phyloP scores from a whole-genome alignment of 2,329 filamentous ascomycete genomes.

The Zymoseptoria crescenta region DNA sequence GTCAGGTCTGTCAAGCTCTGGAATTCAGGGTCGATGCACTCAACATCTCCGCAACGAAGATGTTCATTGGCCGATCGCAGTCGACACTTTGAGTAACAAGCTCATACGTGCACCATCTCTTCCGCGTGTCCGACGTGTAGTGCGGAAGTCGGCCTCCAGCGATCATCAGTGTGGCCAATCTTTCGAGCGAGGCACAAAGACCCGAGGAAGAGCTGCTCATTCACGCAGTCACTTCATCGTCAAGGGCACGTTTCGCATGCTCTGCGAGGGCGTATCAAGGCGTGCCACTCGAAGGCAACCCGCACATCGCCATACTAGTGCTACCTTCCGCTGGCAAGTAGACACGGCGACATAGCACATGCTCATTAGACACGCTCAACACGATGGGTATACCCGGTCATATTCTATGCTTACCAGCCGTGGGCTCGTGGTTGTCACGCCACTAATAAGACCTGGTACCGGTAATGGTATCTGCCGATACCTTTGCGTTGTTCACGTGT shows the following conservation, averaged over 20 bases:
- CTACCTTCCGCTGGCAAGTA: background rate
- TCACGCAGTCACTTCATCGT: background rate
- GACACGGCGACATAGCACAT: background rate
- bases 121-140: no score
- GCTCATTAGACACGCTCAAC: background rate
- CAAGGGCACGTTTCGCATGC: background rate
- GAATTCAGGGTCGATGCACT: no score
- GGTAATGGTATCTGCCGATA: background rate
- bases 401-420: background rate
- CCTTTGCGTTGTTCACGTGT: background rate
- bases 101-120: no score
- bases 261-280: background rate
- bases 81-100: no score
- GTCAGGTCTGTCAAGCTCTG: no score
- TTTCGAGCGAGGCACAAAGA: no score
- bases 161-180: no score
- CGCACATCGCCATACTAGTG: background rate
- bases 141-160: no score
- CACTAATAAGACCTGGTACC: background rate
- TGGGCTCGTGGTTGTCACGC: background rate
- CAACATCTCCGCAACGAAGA: no score
- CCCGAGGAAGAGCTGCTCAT: no score
- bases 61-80: no score
- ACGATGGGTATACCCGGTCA: background rate
- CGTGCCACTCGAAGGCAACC: background rate